A percentile compares a stretch with the other conserved stretches of the same genome.
Evolutionary conservation across 768 basidiomycete genomes (phyloP).

Genomic region (Kwoniella heveanensis): DNA sequence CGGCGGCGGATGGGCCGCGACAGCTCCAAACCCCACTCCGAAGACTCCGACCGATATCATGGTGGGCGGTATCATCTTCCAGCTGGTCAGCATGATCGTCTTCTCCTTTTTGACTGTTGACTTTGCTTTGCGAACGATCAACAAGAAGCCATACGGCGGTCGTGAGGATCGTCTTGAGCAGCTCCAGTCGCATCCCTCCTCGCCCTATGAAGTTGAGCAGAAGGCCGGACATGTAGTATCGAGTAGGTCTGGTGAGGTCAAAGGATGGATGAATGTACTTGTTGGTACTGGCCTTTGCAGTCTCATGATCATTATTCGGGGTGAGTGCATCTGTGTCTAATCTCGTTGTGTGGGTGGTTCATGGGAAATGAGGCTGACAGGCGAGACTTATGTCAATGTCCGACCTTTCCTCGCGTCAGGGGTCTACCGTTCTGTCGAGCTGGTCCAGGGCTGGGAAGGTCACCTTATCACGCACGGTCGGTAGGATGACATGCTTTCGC

Average conservation of each 20-base stretch:
- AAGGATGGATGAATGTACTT: slow-evolving; percentile 2
- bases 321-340: too few relatives aligned
- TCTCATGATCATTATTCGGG: slow-evolving; percentile 43
- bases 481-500: not conserved
- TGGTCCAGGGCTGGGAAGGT: slow-evolving; percentile 48
- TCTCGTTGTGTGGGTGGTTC: too few relatives aligned
- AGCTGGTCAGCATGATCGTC: slow-evolving; percentile 47
- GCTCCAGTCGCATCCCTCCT: not conserved
- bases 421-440: slow-evolving; percentile 46
- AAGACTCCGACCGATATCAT: slow-evolving; percentile 48
- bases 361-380: not conserved
- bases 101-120: slow-evolving; percentile 46
- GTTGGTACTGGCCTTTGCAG: slow-evolving; percentile 35
- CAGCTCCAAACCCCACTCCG: slow-evolving; percentile 31
- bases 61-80: slow-evolving; percentile 52
- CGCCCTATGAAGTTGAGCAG: not conserved
- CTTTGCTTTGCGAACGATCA: slow-evolving; percentile 40
- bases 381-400: too few relatives aligned
- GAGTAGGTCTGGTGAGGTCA: not conserved
- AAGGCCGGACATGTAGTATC: too few relatives aligned
- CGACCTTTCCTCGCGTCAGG: slow-evolving; percentile 8
- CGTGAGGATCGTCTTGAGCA: slow-evolving; percentile 1
- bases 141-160: slow-evolving; percentile 26
- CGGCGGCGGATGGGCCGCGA: slow-evolving; percentile 48
- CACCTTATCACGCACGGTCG: slow-evolving; percentile 35